Base-by-base conservation (phyloP, 192 early-diverging fungal genomes). In the Gigaspora rosea region DNA sequence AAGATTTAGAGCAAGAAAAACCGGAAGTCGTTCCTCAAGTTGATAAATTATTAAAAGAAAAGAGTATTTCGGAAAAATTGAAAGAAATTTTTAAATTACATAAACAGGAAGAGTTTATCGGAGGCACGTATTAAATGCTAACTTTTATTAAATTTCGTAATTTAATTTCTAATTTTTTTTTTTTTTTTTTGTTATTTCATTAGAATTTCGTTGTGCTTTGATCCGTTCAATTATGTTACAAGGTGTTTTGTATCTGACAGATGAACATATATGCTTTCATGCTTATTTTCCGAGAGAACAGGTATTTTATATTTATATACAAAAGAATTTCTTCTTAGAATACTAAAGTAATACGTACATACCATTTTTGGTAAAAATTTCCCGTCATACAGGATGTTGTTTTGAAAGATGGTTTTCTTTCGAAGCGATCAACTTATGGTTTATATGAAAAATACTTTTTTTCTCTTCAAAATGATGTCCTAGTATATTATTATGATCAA, bases 191-290 rank as follows among this genome's bases (percentile, higher is more conserved):
- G 9, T 12, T 0, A 65, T 65, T 27, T 7, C 4, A 41, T 41
- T 72, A 90, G 91, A 92, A 54, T 92, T 85, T 81, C 82, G 90
- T 27, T 92, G 91, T 76, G 90, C 87, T 80, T 80, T 92, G 51
- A 82, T 91, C 9, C 82, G 84, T 1, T 88, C 90, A n/a, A 87
- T 90, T 0, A 80, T 91, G 66, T 80, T 92, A 8, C 86, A 86
- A 11, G 91, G 91, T 20, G 84, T 87, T 52, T 78, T 92, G 77
- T 92, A 89, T 68, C 69, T 91, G 65, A 91, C 90, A 0, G 81
- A 88, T 46, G 77, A 83, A 18, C 90, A 91, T 57, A 80, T 92
- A 11, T 90, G 86, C 32, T 92, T 91, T 80, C 91, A 90, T 82
- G 89, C 89, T 56, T 83, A 84, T 11, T 80, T 92, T 10, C 88